These are phyloP conservation scores for Hanseniaspora thailandica DNA, from an alignment of 805 yeast genomes.

Conservation along the genomic window DNA sequence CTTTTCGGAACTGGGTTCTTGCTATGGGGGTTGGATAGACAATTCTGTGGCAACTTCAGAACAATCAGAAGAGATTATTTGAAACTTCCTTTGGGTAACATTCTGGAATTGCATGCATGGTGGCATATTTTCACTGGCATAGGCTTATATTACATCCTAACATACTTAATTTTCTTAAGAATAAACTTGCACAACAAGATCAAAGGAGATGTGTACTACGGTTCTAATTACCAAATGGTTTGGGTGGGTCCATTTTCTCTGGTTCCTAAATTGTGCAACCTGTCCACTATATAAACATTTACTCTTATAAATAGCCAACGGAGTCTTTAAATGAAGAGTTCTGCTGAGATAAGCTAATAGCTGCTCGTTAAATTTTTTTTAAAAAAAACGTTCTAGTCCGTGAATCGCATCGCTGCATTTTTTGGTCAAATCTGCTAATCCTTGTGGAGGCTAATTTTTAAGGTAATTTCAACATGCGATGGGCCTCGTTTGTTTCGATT, in stretches of 20 bases:
- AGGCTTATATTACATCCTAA: slow-evolving; percentile 77
- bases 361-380: too few relatives aligned
- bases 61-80: slow-evolving; percentile 53
- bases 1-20: slow-evolving; percentile 64
- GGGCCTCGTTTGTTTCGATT: too few relatives aligned
- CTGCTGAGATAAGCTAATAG: too few relatives aligned
- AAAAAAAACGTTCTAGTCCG: too few relatives aligned
- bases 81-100: slow-evolving; percentile 64
- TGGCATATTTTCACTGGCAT: slow-evolving; percentile 85
- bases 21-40: slow-evolving; percentile 83
- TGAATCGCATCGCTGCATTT: neutral
- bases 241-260: neutral
- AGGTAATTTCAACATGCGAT: neutral
- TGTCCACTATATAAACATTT: neutral
- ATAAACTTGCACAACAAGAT: slow-evolving; percentile 48
- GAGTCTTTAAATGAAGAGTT: too few relatives aligned
- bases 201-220: slow-evolving; percentile 8
- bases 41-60: slow-evolving; percentile 54
- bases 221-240: neutral
- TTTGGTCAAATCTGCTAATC: too few relatives aligned
- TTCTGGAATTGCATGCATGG: slow-evolving; percentile 93
- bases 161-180: slow-evolving; percentile 65
- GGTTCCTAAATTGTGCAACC: neutral
- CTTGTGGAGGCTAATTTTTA: too few relatives aligned
- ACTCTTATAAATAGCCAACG: too few relatives aligned